Evolutionary conservation across 2,329 filamentous ascomycete genomes (phyloP), one percentile per base, ranked within the genome.

Genomic region (Mollisia scopiformis): DNA sequence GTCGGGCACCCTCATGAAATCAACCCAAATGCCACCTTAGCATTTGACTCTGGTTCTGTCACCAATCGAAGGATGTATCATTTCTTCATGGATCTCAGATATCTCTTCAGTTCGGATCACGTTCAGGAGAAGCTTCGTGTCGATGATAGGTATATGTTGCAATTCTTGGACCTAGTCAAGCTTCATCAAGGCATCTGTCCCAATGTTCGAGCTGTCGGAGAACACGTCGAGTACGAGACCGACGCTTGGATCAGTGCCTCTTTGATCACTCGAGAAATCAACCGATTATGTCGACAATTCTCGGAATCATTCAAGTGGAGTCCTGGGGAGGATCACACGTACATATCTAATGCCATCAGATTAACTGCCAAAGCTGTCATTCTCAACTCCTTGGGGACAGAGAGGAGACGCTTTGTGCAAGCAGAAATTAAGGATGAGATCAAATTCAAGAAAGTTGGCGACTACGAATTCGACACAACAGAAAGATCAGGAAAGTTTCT

Each of bases 181-280:
- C 84, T 99, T 49, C 93, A 97, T 66, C 96, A 99, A 77, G 94
- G 95, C 28, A 97, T 99, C 58, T 97, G 94, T 69, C 95, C 95
- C 1, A 99, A 98, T 70, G 83, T 93, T 49, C 86, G 96, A 63
- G 95, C 94, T 2, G 86, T 97, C 23, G 93, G 93, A 16, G 95
- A 98, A 72, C 95, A 99, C 74, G 91, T 99, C 31, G 96, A 99
- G 75, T 99, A 98, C 72, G 95, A 99, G 76, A 96, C 93, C 1
- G 96, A 99, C 76, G 91, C 92, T 21, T 99, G 95, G 95, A 98
- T 99, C 56, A 96, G 92, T 60, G 94, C 95, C 3, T 97, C 93
- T 6, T 83, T 98, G 54, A 91, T 99, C 60, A 97, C 95, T 53
- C 86, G 94, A 54, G 94, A 99, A 74, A 94, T 99, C 74, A 98